Percentiles rank a stretch among this genome's conserved stretches.
These are phyloP conservation scores for Alliaria petiolata DNA, from an alignment of 345 rosid species.

Conservation along the genomic window DNA sequence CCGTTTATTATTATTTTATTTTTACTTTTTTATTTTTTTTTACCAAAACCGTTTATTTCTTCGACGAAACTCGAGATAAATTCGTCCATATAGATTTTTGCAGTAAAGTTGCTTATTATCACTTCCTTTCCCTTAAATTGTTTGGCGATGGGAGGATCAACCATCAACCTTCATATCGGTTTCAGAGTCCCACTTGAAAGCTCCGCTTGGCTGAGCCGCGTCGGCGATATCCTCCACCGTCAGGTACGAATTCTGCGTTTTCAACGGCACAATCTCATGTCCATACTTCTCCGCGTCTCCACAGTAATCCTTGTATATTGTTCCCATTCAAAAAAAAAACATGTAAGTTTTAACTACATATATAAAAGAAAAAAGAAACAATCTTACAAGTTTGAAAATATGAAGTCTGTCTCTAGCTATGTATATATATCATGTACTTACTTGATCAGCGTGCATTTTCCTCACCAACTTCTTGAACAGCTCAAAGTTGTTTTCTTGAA, in stretches of 20 bases:
- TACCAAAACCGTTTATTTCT: too few relatives aligned
- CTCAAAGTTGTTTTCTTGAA: slow-evolving; percentile 45
- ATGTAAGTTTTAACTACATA: not conserved
- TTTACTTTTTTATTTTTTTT: too few relatives aligned
- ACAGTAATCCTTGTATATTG: slow-evolving; percentile 31
- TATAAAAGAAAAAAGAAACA: too few relatives aligned
- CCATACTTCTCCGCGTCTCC: slow-evolving; percentile 49
- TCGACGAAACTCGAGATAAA: too few relatives aligned
- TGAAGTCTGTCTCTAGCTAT: too few relatives aligned
- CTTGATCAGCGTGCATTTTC: slow-evolving; percentile 87
- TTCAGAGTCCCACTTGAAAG: slow-evolving; percentile 66
- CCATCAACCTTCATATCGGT: slow-evolving; percentile 59
- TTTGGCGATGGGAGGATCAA: not conserved
- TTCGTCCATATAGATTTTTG: too few relatives aligned
- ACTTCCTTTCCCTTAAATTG: not conserved
- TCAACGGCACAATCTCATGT: slow-evolving; percentile 48
- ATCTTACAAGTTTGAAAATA: not conserved
- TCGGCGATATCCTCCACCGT: slow-evolving; percentile 49
- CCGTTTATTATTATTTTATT: too few relatives aligned
- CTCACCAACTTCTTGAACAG: slow-evolving; percentile 66
- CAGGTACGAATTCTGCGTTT: slow-evolving; percentile 43
- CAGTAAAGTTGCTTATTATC: too few relatives aligned
- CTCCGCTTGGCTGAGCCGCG: slow-evolving; percentile 49
- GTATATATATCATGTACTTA: slow-evolving; percentile 30
- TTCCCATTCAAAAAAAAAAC: not conserved